Percentiles rank a stretch among this genome's conserved stretches.
Conservation (phyloP, 805 yeast species). For the Yamadazyma sp. region DNA sequence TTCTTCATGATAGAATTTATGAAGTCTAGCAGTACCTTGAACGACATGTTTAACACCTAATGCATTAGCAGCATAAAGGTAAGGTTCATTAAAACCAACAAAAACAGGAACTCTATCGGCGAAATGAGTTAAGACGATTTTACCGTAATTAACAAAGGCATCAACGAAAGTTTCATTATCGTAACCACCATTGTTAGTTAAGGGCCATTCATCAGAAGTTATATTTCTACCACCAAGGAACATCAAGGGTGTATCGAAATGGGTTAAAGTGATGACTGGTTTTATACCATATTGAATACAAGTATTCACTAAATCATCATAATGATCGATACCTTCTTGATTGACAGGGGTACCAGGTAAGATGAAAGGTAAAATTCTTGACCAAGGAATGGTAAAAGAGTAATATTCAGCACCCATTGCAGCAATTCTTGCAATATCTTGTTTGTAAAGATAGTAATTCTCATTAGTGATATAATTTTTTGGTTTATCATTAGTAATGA, state of each 20-base stretch:
- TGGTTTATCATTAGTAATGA: constrained; percentile 12
- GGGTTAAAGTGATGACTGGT: constrained; percentile 31
- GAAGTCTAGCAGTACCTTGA: constrained; percentile 21
- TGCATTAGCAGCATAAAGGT: constrained; percentile 17
- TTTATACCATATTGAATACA: constrained; percentile 17
- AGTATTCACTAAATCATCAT: constrained; percentile 19
- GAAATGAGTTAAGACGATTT: constrained; percentile 25
- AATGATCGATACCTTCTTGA: constrained; percentile 23
- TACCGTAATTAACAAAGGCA: constrained; percentile 30
- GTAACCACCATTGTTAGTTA: constrained; percentile 18
- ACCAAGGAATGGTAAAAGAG: constrained; percentile 33
- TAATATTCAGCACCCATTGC: constrained; percentile 29
- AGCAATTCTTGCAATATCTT: constrained; percentile 28
- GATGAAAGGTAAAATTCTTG: constrained; percentile 30
- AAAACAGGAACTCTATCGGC: constrained; percentile 28
- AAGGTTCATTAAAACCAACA: constrained; percentile 32
- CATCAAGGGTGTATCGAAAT: constrained; percentile 28
- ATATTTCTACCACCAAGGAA: not conserved
- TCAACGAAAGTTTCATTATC: constrained; percentile 22
- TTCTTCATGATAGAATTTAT: constrained; percentile 22
- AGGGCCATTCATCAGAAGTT: not conserved
- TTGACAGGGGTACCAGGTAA: constrained; percentile 27
- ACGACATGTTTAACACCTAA: constrained; percentile 21
- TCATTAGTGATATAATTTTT: constrained; percentile 25
- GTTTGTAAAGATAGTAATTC: constrained; percentile 30